These are phyloP conservation scores for Penstemon barbatus DNA, from an alignment of 257 asterid species.

Conservation along the genomic window DNA sequence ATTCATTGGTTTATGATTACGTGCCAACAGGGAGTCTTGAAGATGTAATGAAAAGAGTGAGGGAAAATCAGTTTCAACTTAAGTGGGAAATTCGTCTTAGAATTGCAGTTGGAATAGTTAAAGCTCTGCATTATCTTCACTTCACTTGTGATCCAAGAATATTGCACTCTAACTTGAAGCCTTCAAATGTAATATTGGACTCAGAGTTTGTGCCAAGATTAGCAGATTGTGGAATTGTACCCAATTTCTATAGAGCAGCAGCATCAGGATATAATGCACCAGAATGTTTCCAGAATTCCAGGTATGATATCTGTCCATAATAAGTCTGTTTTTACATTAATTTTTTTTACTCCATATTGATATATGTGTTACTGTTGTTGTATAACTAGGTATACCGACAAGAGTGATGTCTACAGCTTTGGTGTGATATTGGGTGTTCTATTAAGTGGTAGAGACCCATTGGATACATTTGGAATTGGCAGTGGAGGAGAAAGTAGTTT, in stretches of 20 bases:
- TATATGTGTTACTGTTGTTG: not conserved
- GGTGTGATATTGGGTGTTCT: slow-evolving; percentile 78
- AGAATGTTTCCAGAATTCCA: slow-evolving; percentile 65
- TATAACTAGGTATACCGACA: slow-evolving; percentile 69
- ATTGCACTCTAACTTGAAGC: slow-evolving; percentile 80
- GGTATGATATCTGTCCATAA: slow-evolving; percentile 42
- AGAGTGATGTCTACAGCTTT: slow-evolving; percentile 91
- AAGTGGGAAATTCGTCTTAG: slow-evolving; percentile 78
- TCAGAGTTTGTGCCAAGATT: slow-evolving; percentile 72
- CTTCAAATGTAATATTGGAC: slow-evolving; percentile 82
- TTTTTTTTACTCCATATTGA: not conserved
- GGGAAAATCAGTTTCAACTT: slow-evolving; percentile 65
- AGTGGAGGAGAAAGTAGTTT: slow-evolving; percentile 56
- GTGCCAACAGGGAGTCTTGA: slow-evolving; percentile 74
- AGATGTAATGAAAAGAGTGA: slow-evolving; percentile 66
- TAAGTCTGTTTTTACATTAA: not conserved
- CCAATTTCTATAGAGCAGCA: slow-evolving; percentile 45
- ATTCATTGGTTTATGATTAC: slow-evolving; percentile 68
- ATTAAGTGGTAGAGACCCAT: slow-evolving; percentile 75
- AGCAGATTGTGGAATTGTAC: slow-evolving; percentile 75
- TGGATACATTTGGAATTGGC: slow-evolving; percentile 54
- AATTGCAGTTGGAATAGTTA: slow-evolving; percentile 79
- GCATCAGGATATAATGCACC: slow-evolving; percentile 69
- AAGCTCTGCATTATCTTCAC: slow-evolving; percentile 81
- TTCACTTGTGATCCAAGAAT: slow-evolving; percentile 63